Base-by-base conservation (phyloP, 495 filamentous ascomycete genomes). In the Trichoderma erinaceum region DNA sequence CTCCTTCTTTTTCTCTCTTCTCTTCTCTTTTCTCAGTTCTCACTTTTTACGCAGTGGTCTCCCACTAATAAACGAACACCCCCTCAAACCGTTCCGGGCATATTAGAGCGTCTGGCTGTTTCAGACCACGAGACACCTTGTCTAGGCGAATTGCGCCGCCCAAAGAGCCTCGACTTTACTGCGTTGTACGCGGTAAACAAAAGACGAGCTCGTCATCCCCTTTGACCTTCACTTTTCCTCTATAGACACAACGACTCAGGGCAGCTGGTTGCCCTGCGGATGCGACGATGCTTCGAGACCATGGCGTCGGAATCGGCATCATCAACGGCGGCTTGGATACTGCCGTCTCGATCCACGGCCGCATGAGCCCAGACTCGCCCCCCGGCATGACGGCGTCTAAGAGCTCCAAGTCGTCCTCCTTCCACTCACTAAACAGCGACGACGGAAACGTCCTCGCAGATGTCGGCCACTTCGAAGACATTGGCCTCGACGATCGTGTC, bases 361-460 rank as follows among this genome's bases (percentile, higher is more conserved):
- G 13, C 41, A 66, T 25, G 56, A 82, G 85, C 71, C 92, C 92
- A 50, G 87, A 86, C 73, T 95, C 91, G 69, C 92, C 92, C 50
- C 93, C 93, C 69, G 90, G 91, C 69, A 83, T 96, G 74, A 92
- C 89, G 69, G 85, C 87, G 64, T 96, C 92, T 56, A 94, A 92
- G 74, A 95, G 91, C 68, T 96, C 92, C 68, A 95, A 96, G 75
- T 91, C 89, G 43, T 95, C 92, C 18, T 95, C 93, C n/a, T 88
- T 93, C 69, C 88, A 87, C 71, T 96, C 91, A 18, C 87, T 90
- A 35, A 85, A 87, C 61, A 89, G 89, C 52, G 90, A 88, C 71
- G 83, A 87, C 38, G 86, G 87, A 67, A 84, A 82, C 68, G 84
- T 85, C 68, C 82, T 90, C 52, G 84, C 86, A 41, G 89, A 94